Conservation (phyloP, 805 yeast genomes). For the Wickerhamiella alocasiicola region DNA sequence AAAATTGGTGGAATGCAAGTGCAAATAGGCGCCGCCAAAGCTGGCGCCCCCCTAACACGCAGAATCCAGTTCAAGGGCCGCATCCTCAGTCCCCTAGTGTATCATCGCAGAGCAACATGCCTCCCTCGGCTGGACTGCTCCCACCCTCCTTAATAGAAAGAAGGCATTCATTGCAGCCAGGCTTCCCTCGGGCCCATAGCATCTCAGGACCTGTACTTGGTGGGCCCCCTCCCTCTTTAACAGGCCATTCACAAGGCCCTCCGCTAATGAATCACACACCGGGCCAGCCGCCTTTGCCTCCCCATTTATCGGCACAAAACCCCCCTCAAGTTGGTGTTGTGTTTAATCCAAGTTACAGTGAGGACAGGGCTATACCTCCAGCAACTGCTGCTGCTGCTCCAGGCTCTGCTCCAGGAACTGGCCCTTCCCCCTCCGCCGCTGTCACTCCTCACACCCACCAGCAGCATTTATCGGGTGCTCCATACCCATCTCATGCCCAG, state of each 20-base stretch:
- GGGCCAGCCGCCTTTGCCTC: no score
- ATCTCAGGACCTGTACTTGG: neutral
- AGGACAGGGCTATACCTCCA: no score
- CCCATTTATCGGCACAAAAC: no score
- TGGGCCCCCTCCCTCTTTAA: neutral
- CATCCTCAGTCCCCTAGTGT: constrained; percentile 6
- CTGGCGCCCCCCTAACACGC: constrained; percentile 1
- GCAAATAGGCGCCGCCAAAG: constrained; percentile 57
- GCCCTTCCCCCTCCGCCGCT: neutral
- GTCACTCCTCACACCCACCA: neutral
- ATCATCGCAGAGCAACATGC: constrained; percentile 1
- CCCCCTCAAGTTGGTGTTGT: constrained; percentile 4
- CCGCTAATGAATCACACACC: no score
- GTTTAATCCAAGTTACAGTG: neutral
- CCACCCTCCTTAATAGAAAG: no score
- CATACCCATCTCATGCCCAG: neutral
- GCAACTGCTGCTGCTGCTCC: neutral
- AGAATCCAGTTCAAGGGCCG: neutral
- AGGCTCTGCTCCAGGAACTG: neutral
- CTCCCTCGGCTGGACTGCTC: neutral
- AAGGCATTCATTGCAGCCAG: constrained; percentile 5
- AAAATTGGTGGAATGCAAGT: constrained; percentile 96
- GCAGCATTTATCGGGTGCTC: neutral
- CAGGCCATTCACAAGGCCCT: no score
- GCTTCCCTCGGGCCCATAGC: neutral